Conservation (phyloP, 202 grass and related monocot species). For the Setaria viridis region DNA sequence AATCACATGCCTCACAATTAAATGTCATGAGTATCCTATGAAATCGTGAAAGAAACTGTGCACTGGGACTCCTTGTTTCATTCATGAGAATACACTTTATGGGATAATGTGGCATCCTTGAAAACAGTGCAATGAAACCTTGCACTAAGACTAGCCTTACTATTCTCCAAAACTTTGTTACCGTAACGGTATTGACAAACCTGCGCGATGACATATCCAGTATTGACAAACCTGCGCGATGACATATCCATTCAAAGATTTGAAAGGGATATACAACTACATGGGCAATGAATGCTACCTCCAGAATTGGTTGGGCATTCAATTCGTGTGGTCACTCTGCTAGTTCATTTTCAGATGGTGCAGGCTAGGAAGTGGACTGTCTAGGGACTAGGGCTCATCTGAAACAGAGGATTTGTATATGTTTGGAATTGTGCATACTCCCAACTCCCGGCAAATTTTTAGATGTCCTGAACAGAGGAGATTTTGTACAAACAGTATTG, state of each 20-base stretch:
- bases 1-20: too few relatives aligned
- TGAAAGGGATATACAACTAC: constrained; percentile 39
- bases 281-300: constrained; percentile 29
- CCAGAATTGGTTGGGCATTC: constrained; percentile 52
- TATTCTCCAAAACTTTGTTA: background rate
- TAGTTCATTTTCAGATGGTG: constrained; percentile 1
- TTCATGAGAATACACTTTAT: too few relatives aligned
- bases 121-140: too few relatives aligned
- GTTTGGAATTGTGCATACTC: background rate
- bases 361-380: background rate
- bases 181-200: constrained; percentile 19
- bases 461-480: background rate
- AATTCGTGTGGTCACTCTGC: constrained; percentile 31
- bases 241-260: constrained; percentile 19
- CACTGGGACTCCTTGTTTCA: too few relatives aligned
- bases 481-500: background rate
- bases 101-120: too few relatives aligned
- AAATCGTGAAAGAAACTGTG: too few relatives aligned
- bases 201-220: background rate
- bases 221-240: constrained; percentile 25
- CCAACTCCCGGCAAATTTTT: background rate
- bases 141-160: too few relatives aligned
- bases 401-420: constrained; percentile 16
- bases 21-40: too few relatives aligned
- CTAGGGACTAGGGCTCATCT: constrained; percentile 2